Percentiles rank a stretch among this genome's conserved stretches.
These are phyloP conservation scores for Leccinum obscurum DNA, from an alignment of 768 basidiomycete species.

Conservation along the genomic window DNA sequence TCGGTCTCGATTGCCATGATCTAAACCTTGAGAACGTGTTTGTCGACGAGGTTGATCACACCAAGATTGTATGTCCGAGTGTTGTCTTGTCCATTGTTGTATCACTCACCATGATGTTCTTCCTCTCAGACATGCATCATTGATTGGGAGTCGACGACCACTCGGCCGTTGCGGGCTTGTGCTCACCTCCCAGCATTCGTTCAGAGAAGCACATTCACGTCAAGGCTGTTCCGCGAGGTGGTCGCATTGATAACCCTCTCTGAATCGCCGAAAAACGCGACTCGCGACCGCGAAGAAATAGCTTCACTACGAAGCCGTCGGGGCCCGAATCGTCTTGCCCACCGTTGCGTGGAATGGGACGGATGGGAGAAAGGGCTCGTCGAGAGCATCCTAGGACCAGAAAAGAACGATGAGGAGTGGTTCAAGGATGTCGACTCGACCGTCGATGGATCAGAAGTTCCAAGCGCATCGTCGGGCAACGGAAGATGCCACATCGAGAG, in stretches of 20 bases:
- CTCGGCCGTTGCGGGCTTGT: conserved; percentile 80
- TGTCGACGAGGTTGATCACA: conserved; percentile 66
- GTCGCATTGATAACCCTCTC: conserved; percentile 47
- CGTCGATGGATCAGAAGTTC: conserved; percentile 18
- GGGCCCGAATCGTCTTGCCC: conserved; percentile 72
- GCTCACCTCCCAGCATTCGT: conserved; percentile 82
- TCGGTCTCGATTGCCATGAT: conserved; percentile 84
- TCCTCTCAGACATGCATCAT: conserved; percentile 73
- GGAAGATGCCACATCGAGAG: background rate
- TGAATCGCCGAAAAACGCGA: conserved; percentile 20
- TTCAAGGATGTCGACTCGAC: conserved; percentile 44
- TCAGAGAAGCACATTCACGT: conserved; percentile 74
- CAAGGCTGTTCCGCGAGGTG: conserved; percentile 66
- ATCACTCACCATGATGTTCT: background rate
- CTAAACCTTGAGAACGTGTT: conserved; percentile 63
- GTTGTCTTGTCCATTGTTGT: background rate
- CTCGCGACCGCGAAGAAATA: conserved; percentile 58
- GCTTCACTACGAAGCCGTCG: conserved; percentile 69
- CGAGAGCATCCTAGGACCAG: conserved; percentile 70
- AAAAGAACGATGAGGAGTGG: conserved; percentile 74
- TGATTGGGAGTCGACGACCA: conserved; percentile 91
- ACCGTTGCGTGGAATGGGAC: conserved; percentile 85
- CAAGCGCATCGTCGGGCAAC: conserved; percentile 13
- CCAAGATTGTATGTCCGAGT: conserved; percentile 61
- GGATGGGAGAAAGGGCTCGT: conserved; percentile 89